Evolutionary conservation across 305 asterid genomes (phyloP).

Genomic region (Fraxinus velutina): DNA sequence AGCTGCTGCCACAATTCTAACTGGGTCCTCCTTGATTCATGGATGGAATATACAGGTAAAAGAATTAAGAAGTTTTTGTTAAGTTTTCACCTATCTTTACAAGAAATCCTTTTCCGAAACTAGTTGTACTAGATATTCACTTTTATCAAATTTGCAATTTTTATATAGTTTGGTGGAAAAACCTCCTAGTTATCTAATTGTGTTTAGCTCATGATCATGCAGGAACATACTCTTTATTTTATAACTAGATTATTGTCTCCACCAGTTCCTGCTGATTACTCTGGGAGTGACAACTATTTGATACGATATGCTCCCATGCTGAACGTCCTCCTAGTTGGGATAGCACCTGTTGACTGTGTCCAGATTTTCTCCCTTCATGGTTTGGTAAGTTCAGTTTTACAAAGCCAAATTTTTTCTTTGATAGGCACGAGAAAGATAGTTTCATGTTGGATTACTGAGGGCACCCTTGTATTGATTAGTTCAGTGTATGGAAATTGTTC

Average conservation of each 20-base stretch:
- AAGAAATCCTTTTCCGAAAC: background rate
- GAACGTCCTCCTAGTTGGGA: constrained; percentile 85
- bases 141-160: background rate
- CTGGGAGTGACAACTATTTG: constrained; percentile 73
- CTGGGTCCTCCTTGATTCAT: constrained; percentile 72
- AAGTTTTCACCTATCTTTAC: background rate
- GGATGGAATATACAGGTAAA: constrained; percentile 94
- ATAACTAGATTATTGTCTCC: constrained; percentile 89
- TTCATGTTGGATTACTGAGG: constrained; percentile 12
- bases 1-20: constrained; percentile 88
- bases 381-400: constrained; percentile 49
- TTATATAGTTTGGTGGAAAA: background rate
- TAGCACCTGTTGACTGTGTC: constrained; percentile 87
- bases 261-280: constrained; percentile 57
- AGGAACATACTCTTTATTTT: constrained; percentile 83
- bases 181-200: constrained; percentile 16
- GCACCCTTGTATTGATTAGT: background rate
- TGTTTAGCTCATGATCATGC: constrained; percentile 32
- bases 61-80: constrained; percentile 8
- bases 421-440: background rate
- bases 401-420: background rate
- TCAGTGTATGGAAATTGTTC: background rate
- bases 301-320: constrained; percentile 80
- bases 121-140: background rate
- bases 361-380: constrained; percentile 97